Evolutionary conservation across 495 filamentous ascomycete genomes (phyloP), one percentile per base, ranked within the genome.

Genomic region (Aeminium ludgeri): DNA sequence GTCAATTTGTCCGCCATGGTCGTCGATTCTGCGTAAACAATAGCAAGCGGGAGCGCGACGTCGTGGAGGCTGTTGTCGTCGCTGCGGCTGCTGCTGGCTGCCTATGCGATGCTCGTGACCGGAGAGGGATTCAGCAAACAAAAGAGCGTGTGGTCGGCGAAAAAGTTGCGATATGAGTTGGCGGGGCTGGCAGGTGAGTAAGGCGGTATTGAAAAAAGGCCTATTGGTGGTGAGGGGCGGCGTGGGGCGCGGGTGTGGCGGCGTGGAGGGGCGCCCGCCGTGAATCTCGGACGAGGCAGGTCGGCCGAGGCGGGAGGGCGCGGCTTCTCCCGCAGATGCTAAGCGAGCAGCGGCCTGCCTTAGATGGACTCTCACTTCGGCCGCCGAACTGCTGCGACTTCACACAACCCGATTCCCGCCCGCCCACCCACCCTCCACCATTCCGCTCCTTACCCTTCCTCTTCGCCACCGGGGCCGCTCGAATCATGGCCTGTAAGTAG

Each of bases 1-100:
- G 83, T 89, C 46, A 91, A 68, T 63, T 75, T 89, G 69, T 92
- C 84, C 46, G 79, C 68, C 84, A 89, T 91, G 55, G 43, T 67
- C 23, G 23, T 25, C 23, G 23, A 3, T 25, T 3, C 23, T 25
- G 23, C 23, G 8, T 8, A 25, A 8, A 25, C 23, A 25, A 25
- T 8, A 25, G 23, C 23, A 25, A 25, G 23, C 23, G 23, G 23
- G 23, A 8, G 23, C 3, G 23, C 23, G 16, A 6, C 3, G 34
- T 28, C 1, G 18, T 15, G 7, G 29, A 8, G 18, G 27, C 19
- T 30, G 29, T 15, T 46, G 20, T 39, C 11, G 16, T 34, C 8
- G 36, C 23, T 25, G 23, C 23, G 23, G 23, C 8, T 8, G 23
- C 23, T 25, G 23, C 23, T 25, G 23, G 8, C 8, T 25, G 23